Evolutionary conservation across 148 eudicot species (phyloP).

Genomic region (Chenopodium album): DNA sequence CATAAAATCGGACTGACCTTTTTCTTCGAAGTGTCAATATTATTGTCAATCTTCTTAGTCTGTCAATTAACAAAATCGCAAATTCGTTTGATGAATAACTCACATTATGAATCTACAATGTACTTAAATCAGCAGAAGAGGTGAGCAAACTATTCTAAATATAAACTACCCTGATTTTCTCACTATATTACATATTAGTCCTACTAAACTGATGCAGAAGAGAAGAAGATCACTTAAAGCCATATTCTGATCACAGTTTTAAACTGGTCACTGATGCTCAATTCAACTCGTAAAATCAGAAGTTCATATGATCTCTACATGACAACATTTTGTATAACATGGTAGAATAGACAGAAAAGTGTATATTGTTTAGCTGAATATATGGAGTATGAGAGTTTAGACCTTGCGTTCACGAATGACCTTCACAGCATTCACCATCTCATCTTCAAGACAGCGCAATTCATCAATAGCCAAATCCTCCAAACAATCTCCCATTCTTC

Average conservation of each 20-base stretch:
- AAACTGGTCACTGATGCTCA: background rate
- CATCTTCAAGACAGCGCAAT: constrained; percentile 50
- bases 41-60: constrained; percentile 44
- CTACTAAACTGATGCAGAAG: background rate
- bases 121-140: background rate
- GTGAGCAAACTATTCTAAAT: background rate
- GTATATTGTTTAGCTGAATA: background rate
- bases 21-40: constrained; percentile 60
- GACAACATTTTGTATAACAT: background rate
- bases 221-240: background rate
- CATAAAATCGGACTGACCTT: constrained; percentile 45
- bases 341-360: background rate
- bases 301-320: background rate
- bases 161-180: background rate
- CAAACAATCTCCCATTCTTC: constrained; percentile 78
- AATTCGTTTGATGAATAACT: background rate
- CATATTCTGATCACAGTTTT: background rate
- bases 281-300: background rate
- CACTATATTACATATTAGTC: background rate
- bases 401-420: constrained; percentile 79
- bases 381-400: background rate
- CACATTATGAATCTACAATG: background rate
- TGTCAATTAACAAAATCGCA: constrained; percentile 24
- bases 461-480: constrained; percentile 49
- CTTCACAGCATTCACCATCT: constrained; percentile 49